Base-by-base conservation (phyloP, 768 basidiomycete genomes). In the Trametes meyenii region DNA sequence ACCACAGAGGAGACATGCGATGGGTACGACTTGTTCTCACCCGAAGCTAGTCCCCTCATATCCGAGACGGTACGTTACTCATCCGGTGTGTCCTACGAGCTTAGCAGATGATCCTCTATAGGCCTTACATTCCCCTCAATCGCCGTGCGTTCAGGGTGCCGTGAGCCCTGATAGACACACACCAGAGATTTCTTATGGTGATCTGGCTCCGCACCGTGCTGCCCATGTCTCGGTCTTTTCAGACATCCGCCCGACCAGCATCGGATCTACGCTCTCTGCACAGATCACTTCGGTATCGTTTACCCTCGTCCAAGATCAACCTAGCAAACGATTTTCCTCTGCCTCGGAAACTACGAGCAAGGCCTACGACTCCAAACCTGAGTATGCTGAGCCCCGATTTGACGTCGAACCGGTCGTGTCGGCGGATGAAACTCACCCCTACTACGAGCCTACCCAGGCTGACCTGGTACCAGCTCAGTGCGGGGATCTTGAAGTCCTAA, bases 271-370 rank as follows among this genome's bases (percentile, higher is more conserved):
- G 5, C 17, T 50, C 5, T 61, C 60, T 12, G 13, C 48, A 44
- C 60, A 55, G 40, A 44, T 54, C 43, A 42, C 40, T 1, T 59
- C 50, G 5, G 40, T 36, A 13, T 62, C 61, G 7, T 51, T 51
- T 42, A 62, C 61, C 5, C 54, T 62, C 36, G 61, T 62, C 21
- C 54, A 62, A 10, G 61, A 62, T 33, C 61, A 55, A 33, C 23
- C 42, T 16, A 61, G 49, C 42, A 56, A 52, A 29, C 54, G 50
- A 0, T 35, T 39, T 19, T 62, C 61, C 6, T 51, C 54, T 10
- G 43, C 42, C 13, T 62, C 29, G 6, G 38, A 19, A 3, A 19
- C 45, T 2, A 35, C 19, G 36, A 14, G 29, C n/a, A 33, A 43
- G 29, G 38, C 29, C 8, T 10, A 39, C 12, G 17, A 23, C 5